These are phyloP conservation scores for Apostasia shenzhenica DNA, from an alignment of 106 monocot species.

Conservation along the genomic window DNA sequence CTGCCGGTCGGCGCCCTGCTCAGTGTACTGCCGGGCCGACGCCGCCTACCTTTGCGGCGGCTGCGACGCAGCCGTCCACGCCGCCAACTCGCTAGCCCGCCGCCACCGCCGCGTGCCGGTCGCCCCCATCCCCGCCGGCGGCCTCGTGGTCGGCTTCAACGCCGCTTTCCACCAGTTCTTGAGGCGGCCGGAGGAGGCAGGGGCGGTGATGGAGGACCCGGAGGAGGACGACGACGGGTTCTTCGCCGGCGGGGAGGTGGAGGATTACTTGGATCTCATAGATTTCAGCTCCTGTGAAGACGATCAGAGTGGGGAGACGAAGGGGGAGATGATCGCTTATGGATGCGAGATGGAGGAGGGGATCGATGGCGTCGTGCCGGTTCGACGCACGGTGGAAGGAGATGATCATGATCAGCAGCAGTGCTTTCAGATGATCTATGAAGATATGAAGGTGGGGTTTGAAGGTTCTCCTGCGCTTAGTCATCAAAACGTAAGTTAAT, in stretches of 20 bases:
- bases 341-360: background rate
- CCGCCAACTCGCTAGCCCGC: constrained; percentile 31
- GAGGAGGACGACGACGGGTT: background rate
- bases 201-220: background rate
- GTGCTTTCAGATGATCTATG: background rate
- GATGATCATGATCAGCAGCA: background rate
- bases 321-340: no score
- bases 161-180: background rate
- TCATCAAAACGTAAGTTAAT: background rate
- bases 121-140: constrained; percentile 3
- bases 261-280: constrained; percentile 11
- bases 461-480: background rate
- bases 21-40: constrained; percentile 31
- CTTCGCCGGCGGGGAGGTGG: constrained; percentile 16
- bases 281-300: constrained; percentile 11
- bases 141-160: background rate
- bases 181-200: constrained; percentile 14
- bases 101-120: constrained; percentile 38
- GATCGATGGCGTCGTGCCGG: no score
- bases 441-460: background rate
- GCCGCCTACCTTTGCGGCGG: constrained; percentile 26
- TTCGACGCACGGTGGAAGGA: background rate
- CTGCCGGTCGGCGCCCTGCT: constrained; percentile 22
- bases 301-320: background rate
- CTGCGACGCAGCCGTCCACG: constrained; percentile 35